A percentile compares a stretch with the other conserved stretches of the same genome.
These are phyloP conservation scores for Sugiyamaella japonica DNA, from an alignment of 1,139 yeast species.

Conservation along the genomic window DNA sequence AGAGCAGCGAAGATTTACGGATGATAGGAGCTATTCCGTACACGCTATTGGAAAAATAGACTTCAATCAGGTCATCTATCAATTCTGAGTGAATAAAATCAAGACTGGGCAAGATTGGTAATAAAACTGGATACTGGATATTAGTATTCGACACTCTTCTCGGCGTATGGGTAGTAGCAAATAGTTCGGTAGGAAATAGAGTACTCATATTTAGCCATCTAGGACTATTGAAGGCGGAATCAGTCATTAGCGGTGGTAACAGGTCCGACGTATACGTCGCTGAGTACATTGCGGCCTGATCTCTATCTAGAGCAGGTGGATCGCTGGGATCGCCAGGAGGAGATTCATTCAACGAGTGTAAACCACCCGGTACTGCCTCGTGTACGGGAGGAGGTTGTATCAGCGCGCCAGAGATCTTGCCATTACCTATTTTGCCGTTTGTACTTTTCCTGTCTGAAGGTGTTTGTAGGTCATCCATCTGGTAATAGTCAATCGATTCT, in stretches of 20 bases:
- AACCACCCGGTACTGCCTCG: not conserved
- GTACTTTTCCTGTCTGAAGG: not conserved
- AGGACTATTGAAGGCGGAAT: constrained; percentile 23
- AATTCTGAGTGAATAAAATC: constrained; percentile 23
- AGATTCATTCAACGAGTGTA: not conserved
- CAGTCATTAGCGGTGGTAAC: constrained; percentile 16
- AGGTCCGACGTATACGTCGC: constrained; percentile 2
- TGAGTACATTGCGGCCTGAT: not conserved
- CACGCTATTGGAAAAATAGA: constrained; percentile 29
- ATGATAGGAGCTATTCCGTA: constrained; percentile 32
- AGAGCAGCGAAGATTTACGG: constrained; percentile 30
- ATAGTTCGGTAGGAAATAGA: constrained; percentile 24
- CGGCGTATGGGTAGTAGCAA: constrained; percentile 21
- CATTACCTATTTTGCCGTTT: no score
- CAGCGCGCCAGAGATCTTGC: no score
- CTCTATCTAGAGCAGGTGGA: not conserved
- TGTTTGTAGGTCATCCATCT: not conserved
- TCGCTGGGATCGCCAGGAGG: not conserved
- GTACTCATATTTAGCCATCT: constrained; percentile 25
- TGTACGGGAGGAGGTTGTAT: not conserved
- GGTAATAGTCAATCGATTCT: not conserved
- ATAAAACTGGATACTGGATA: constrained; percentile 23
- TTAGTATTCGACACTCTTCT: constrained; percentile 15
- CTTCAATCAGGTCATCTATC: constrained; percentile 26
- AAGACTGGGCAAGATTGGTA: constrained; percentile 19